These are phyloP conservation scores for Paecilomyces formosus DNA, from an alignment of 2,329 filamentous ascomycete genomes.

Conservation along the genomic window DNA sequence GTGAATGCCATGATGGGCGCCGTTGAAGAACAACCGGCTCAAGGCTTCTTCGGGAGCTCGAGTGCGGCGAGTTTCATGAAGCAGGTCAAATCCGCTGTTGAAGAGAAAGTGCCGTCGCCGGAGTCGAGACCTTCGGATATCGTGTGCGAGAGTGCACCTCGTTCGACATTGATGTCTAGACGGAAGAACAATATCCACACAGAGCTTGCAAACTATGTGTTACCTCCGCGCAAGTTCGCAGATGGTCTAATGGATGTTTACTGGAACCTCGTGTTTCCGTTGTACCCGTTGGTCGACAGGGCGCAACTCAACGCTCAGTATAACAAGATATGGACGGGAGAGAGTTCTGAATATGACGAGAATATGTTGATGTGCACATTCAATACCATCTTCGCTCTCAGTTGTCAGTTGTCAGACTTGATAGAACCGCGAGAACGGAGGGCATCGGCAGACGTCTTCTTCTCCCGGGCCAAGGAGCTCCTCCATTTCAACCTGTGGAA, in stretches of 20 bases:
- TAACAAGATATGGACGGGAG: constrained; percentile 33
- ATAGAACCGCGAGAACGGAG: constrained; percentile 34
- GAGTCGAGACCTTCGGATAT: constrained; percentile 12
- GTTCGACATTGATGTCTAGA: constrained; percentile 14
- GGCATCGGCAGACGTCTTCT: constrained; percentile 34
- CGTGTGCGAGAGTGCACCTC: constrained; percentile 5
- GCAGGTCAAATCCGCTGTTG: constrained; percentile 40
- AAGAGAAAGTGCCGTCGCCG: constrained; percentile 19
- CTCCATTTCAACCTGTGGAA: constrained; percentile 39
- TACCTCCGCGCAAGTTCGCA: constrained; percentile 39
- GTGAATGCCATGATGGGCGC: constrained; percentile 42
- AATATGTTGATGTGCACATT: constrained; percentile 38
- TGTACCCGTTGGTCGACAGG: constrained; percentile 41
- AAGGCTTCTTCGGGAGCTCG: constrained; percentile 42
- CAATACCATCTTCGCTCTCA: constrained; percentile 42
- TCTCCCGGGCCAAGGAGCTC: constrained; percentile 35
- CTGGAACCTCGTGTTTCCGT: constrained; percentile 40
- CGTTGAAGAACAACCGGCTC: constrained; percentile 30
- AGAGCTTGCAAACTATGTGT: constrained; percentile 24
- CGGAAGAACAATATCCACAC: constrained; percentile 8
- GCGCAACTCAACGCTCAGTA: constrained; percentile 33
- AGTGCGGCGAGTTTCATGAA: constrained; percentile 42
- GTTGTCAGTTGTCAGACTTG: constrained; percentile 38
- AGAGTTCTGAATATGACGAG: constrained; percentile 30
- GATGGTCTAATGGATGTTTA: constrained; percentile 41